Evolutionary conservation across 331 rosid genomes (phyloP).

Genomic region (Phaseolus coccineus): DNA sequence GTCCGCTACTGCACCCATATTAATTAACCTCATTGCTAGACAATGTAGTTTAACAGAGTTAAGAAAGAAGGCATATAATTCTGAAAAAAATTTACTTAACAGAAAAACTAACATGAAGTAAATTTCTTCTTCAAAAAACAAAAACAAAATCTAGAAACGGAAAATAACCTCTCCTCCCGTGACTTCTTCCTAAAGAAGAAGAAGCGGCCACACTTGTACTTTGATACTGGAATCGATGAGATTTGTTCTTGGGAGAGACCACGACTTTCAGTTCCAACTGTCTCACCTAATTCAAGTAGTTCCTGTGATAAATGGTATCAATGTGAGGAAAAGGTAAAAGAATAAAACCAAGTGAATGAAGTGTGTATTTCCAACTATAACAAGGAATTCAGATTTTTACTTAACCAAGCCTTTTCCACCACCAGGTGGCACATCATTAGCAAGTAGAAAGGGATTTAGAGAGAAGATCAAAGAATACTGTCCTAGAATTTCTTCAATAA

Average conservation of each 20-base stretch:
- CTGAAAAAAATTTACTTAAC: conserved; percentile 1
- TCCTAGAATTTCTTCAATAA: background rate
- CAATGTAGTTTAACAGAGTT: background rate
- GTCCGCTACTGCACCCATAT: too few species aligned
- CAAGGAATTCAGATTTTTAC: too few species aligned
- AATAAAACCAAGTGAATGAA: conserved; percentile 7
- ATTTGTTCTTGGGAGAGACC: conserved; percentile 92
- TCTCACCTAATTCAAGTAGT: conserved; percentile 89
- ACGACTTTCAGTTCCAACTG: conserved; percentile 93
- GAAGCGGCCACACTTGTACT: conserved; percentile 70
- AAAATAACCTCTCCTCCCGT: conserved; percentile 75
- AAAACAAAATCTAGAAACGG: conserved; percentile 12
- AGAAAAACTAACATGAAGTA: conserved; percentile 29
- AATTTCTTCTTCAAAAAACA: background rate
- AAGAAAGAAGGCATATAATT: background rate
- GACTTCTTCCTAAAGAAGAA: conserved; percentile 84
- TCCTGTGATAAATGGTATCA: conserved; percentile 58
- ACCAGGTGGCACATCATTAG: background rate
- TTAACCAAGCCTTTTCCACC: background rate
- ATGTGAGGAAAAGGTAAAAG: too few species aligned
- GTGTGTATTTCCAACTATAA: conserved; percentile 18
- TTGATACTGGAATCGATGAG: conserved; percentile 85
- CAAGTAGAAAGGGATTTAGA: background rate
- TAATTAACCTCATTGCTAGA: background rate
- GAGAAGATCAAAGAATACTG: background rate